Base-by-base conservation (phyloP, 441 rosid genomes). In the Corymbia calophylla region DNA sequence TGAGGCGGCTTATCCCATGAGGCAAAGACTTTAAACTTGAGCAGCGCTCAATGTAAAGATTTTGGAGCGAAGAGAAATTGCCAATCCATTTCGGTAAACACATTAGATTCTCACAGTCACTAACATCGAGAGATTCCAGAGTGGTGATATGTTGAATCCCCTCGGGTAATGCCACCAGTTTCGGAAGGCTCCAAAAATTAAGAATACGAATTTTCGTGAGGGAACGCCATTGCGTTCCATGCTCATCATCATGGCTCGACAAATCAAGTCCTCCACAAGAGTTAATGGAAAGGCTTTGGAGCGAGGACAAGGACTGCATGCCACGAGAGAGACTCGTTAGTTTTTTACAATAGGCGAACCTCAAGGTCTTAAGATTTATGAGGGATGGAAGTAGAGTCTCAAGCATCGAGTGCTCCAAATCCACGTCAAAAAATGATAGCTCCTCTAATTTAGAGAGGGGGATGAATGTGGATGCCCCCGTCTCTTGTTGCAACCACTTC, bases 391-490 rank as follows among this genome's bases (percentile, higher is more conserved):
- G 27, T 56, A 56, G 60, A 21, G 60, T 56, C 60, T 56, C 60
- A 56, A 56, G 60, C 29, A 0, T 56, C 27, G 29, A 56, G 12
- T 21, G 60, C 60, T 56, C 60, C 5, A 9, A 9, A 56, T 56
- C 12, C 60, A 23, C 12, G 0, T 0, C 0, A 0, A 0, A 0
- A 21, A 56, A 9, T 0, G 0, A 0, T 56, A 56, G 60, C 5
- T 0, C 1, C 60, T 21, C 12, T 56, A 56, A 56, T 21, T 56
- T 56, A 23, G 27, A 56, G 60, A 56, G 12, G 29, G 27, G 12
- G 60, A 23, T 56, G 60, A 56, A 56, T 9, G 60, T 56, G 60
- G 27, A 21, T 56, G 9, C 12, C 5, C 5, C 29, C 29, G 14
- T 9, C 29, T 27, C 0, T 56, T 56, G 12, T 9, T 56, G 60